phyloP scores from a whole-genome alignment of 1,284 basidiomycete species.

The Boletus mariae region DNA sequence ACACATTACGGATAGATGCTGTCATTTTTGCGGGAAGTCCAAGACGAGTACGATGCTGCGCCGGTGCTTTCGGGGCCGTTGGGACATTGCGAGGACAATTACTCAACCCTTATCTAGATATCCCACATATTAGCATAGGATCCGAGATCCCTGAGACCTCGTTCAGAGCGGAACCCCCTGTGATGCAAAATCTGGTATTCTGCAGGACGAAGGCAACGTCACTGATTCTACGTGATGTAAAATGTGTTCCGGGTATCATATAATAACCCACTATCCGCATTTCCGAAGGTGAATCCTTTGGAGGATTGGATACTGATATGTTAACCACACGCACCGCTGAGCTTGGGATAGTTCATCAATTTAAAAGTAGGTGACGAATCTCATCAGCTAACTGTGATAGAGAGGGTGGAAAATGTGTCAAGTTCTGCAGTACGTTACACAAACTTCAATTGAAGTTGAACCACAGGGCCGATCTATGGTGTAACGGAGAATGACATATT shows the following conservation, averaged over 20 bases:
- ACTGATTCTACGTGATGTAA: not conserved
- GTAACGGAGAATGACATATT: no score
- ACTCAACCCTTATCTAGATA: not conserved
- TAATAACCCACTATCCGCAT: not conserved
- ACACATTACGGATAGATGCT: constrained; percentile 42
- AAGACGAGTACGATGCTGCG: constrained; percentile 41
- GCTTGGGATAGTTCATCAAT: no score
- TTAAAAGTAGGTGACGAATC: no score
- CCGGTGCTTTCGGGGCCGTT: not conserved
- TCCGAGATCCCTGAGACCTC: not conserved
- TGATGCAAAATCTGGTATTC: not conserved
- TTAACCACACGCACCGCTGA: not conserved
- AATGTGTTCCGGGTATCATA: not conserved
- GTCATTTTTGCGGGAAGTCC: constrained; percentile 48
- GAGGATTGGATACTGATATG: not conserved
- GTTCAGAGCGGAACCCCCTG: not conserved
- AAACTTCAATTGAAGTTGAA: no score
- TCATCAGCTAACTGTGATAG: no score
- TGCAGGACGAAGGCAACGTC: not conserved
- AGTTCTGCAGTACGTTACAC: no score
- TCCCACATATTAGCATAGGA: not conserved
- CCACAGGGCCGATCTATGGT: no score
- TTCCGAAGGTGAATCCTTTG: not conserved
- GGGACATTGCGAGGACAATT: not conserved
- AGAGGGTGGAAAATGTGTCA: no score